These are phyloP conservation scores for Trametes villosa DNA, from an alignment of 768 basidiomycete genomes.

Conservation along the genomic window DNA sequence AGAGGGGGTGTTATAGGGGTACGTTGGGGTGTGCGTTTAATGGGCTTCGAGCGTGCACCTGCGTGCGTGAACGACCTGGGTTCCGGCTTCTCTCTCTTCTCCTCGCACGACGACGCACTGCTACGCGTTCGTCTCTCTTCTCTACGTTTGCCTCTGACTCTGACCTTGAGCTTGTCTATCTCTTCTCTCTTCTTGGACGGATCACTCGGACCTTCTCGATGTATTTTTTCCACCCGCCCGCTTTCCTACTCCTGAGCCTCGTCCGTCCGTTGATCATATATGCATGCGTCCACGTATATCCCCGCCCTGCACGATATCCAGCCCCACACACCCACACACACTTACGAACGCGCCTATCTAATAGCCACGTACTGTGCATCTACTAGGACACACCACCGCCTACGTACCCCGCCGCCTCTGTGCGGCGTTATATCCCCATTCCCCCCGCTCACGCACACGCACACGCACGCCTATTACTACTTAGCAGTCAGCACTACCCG, in stretches of 20 bases:
- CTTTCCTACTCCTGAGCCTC: background rate
- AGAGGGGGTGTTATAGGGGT: background rate
- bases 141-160: background rate
- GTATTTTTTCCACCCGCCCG: conserved; percentile 10
- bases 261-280: background rate
- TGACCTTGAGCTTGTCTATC: background rate
- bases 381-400: conserved; percentile 12
- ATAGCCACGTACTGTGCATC: conserved; percentile 24
- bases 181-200: conserved; percentile 17
- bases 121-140: background rate
- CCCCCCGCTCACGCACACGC: background rate
- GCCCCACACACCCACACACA: background rate
- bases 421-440: background rate
- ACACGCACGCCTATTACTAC: background rate
- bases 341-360: conserved; percentile 8
- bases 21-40: background rate
- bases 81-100: background rate
- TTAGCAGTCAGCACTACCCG: background rate
- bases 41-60: background rate
- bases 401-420: background rate
- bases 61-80: background rate
- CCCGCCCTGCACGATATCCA: conserved; percentile 10
- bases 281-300: conserved; percentile 8
- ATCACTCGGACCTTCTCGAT: conserved; percentile 15
- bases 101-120: too few species aligned